phyloP scores from a whole-genome alignment of 164 flowering plant genomes.

The Paratinospora sagittata region DNA sequence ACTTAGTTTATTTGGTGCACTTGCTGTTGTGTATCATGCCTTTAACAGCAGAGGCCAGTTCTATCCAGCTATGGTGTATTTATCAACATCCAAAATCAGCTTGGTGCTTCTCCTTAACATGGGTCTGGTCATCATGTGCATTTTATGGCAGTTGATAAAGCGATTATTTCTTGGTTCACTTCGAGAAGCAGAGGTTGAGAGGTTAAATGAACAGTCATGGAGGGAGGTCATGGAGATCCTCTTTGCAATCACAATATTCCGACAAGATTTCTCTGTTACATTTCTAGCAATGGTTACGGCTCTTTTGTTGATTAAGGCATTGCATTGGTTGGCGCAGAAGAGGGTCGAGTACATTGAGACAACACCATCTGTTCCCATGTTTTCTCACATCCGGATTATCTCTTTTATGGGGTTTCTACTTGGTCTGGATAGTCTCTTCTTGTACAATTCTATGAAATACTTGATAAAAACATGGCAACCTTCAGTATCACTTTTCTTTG shows the following conservation, averaged over 20 bases:
- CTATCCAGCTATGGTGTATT: slow-evolving; percentile 86
- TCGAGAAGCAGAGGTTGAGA: slow-evolving; percentile 97
- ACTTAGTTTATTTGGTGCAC: slow-evolving; percentile 57
- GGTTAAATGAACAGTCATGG: slow-evolving; percentile 96
- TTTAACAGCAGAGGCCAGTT: slow-evolving; percentile 87
- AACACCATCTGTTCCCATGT: slow-evolving; percentile 72
- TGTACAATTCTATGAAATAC: slow-evolving; percentile 55
- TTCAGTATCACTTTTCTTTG: slow-evolving; percentile 88
- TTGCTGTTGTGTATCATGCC: slow-evolving; percentile 79
- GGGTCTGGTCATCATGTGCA: slow-evolving; percentile 90
- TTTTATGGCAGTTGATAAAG: slow-evolving; percentile 77
- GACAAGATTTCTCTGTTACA: slow-evolving; percentile 86
- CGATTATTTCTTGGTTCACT: slow-evolving; percentile 75
- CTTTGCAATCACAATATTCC: slow-evolving; percentile 89
- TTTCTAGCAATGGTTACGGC: slow-evolving; percentile 90
- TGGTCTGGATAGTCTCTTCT: slow-evolving; percentile 58
- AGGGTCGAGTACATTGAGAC: slow-evolving; percentile 98
- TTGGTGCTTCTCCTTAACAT: slow-evolving; percentile 85
- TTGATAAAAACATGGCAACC: slow-evolving; percentile 67
- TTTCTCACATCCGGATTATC: slow-evolving; percentile 81
- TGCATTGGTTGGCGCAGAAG: slow-evolving; percentile 99
- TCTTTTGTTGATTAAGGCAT: slow-evolving; percentile 71
- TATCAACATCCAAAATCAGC: slow-evolving; percentile 91
- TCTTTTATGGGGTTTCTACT: slow-evolving; percentile 89
- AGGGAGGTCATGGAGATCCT: slow-evolving; percentile 97